Evolutionary conservation across 371 early-diverging fungal species (phyloP).

Genomic region (Coelomomyces lativittatus): DNA sequence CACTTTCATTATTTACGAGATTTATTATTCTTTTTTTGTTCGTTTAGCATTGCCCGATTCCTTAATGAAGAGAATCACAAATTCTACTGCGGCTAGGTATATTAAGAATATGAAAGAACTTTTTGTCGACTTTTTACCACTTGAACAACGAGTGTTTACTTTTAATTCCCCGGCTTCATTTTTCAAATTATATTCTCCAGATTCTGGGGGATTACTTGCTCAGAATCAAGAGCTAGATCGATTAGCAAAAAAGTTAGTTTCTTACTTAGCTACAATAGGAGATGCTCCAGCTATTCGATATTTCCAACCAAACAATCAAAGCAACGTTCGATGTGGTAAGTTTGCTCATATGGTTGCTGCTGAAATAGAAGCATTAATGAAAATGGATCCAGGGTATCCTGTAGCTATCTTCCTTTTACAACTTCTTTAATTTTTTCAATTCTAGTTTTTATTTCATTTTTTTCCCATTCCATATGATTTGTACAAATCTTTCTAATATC

Average conservation of each 20-base stretch:
- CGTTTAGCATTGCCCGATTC: constrained; percentile 18
- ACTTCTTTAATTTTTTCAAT: too few relatives aligned
- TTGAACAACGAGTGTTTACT: constrained; percentile 61
- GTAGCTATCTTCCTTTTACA: constrained; percentile 13
- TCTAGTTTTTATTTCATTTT: too few relatives aligned
- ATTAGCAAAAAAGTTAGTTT: constrained; percentile 50
- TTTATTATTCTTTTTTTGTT: neutral
- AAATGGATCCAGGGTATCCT: constrained; percentile 41
- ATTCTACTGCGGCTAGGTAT: constrained; percentile 31
- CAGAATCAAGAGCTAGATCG: constrained; percentile 32
- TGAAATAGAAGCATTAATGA: constrained; percentile 41
- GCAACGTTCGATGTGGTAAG: constrained; percentile 33
- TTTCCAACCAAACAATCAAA: constrained; percentile 45
- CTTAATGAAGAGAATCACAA: constrained; percentile 41
- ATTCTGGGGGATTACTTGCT: constrained; percentile 1
- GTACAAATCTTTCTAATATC: too few relatives aligned
- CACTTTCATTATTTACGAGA: neutral
- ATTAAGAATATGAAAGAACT: constrained; percentile 54
- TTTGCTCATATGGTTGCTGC: constrained; percentile 31
- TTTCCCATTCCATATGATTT: too few relatives aligned
- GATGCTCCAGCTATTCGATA: constrained; percentile 74
- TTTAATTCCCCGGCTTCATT: constrained; percentile 51
- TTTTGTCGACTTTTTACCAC: constrained; percentile 62
- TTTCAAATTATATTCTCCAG: constrained; percentile 32
- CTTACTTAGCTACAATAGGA: constrained; percentile 55